Percentiles rank a stretch among this genome's conserved stretches.
phyloP scores from a whole-genome alignment of 768 basidiomycete species.

The Cystofilobasidium ferigula region DNA sequence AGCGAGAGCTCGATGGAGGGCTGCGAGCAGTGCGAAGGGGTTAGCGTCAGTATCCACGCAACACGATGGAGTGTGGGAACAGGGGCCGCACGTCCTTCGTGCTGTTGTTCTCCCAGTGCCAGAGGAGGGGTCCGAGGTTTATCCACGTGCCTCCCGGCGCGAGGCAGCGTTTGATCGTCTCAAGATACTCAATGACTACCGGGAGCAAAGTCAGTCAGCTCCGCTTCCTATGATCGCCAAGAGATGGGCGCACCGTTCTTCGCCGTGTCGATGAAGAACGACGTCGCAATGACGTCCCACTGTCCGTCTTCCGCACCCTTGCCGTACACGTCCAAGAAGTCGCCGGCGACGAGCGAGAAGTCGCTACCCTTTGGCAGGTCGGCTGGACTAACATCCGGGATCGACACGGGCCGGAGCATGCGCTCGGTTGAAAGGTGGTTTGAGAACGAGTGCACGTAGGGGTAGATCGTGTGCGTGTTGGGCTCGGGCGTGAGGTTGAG shows the following conservation, averaged over 20 bases:
- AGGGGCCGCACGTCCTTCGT: conserved; percentile 29
- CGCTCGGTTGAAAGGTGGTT: conserved; percentile 52
- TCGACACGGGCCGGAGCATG: conserved; percentile 55
- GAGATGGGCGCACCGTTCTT: conserved; percentile 41
- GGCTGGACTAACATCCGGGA: conserved; percentile 77
- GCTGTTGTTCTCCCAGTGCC: conserved; percentile 87
- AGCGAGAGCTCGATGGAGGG: conserved; percentile 62
- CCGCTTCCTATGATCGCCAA: background rate
- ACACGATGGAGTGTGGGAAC: conserved; percentile 34
- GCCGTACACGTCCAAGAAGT: conserved; percentile 88
- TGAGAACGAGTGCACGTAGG: conserved; percentile 85
- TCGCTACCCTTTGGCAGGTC: conserved; percentile 44
- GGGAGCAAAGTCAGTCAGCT: background rate
- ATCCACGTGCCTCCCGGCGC: conserved; percentile 70
- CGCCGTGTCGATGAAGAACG: conserved; percentile 87
- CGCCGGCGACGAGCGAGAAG: conserved; percentile 75
- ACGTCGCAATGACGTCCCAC: conserved; percentile 85
- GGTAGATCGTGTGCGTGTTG: conserved; percentile 56
- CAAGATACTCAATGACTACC: conserved; percentile 3
- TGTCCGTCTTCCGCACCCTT: conserved; percentile 42
- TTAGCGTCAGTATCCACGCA: too few species aligned
- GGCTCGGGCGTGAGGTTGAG: conserved; percentile 49
- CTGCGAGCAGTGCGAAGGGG: background rate
- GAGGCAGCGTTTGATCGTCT: conserved; percentile 13
- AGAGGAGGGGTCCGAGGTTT: conserved; percentile 87